Base-by-base conservation (phyloP, 2,329 filamentous ascomycete genomes). In the Didymella lethalis region DNA sequence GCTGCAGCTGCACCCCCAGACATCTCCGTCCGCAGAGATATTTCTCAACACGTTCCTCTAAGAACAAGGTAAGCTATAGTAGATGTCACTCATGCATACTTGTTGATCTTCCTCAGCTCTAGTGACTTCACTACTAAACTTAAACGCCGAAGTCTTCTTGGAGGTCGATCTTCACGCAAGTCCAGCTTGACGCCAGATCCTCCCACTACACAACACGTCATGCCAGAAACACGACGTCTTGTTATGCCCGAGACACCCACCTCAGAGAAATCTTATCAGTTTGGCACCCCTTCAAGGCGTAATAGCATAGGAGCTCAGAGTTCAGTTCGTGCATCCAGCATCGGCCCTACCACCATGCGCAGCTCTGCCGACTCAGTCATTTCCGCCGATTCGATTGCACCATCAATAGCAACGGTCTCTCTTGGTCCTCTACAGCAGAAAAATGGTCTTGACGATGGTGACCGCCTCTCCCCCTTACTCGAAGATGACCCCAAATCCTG, bases 401-500 rank as follows among this genome's bases (percentile, higher is more conserved):
- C 73, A 2, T 77, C 76, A 7, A 62, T 75, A 38, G 57, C 65
- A 41, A 73, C 67, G 20, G 74, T 74, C 5, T 62, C 78, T 7
- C 65, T 77, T 18, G 73, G 77, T 7, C 75, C 81, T 2, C 62
- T 83, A n/a, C 82, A 83, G 61, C 76, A 75, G 20, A 81, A 79
- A 48, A 75, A 75, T 2, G 68, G 57, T 1, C 53, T 72, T 2
- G 79, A 82, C 26, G 80, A 81, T 20, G 64, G 69, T 14, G 79
- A 82, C 48, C 72, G 74, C 12, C 72, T 84, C 18, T 79, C 81
- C 53, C 81, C 82, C 8, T 68, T 83, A 4, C 66, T 83, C 3
- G 83, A 85, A 69, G 78, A 85, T 54, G 84, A 86, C 57, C 83
- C 83, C 11, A 74, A 75, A 40, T 84, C 80, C 0, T 86, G 83